Evolutionary conservation across 2,329 filamentous ascomycete genomes (phyloP).

Genomic region (Pseudohalonectria lignicola): DNA sequence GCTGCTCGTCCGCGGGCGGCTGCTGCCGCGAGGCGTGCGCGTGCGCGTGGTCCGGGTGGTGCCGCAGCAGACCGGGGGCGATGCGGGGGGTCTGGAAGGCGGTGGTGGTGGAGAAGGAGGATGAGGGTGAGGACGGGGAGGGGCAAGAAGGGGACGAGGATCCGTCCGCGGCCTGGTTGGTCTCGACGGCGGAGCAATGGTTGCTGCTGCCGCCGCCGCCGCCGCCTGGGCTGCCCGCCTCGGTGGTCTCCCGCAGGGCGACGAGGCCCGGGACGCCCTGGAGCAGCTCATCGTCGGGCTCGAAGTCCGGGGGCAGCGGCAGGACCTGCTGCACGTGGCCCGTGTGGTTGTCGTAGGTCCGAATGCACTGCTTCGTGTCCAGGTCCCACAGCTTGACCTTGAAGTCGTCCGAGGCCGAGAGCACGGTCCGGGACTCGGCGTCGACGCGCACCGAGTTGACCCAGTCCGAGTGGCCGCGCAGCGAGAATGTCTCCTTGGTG

Average conservation of each 20-base stretch:
- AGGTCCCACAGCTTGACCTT: slow-evolving; percentile 64
- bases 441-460: slow-evolving; percentile 94
- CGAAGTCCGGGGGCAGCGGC: slow-evolving; percentile 75
- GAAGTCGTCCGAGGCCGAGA: slow-evolving; percentile 90
- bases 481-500: slow-evolving; percentile 66
- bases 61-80: not conserved
- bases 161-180: not conserved
- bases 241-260: slow-evolving; percentile 30
- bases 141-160: not conserved
- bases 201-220: no score
- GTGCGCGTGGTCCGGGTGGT: slow-evolving; percentile 6
- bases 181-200: not conserved
- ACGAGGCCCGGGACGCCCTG: slow-evolving; percentile 21
- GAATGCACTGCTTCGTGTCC: slow-evolving; percentile 69
- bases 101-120: slow-evolving; percentile 16
- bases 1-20: slow-evolving; percentile 11
- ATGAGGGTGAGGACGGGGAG: slow-evolving; percentile 17
- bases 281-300: slow-evolving; percentile 60
- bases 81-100: slow-evolving; percentile 7
- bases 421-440: slow-evolving; percentile 67
- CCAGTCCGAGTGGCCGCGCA: slow-evolving; percentile 85
- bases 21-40: slow-evolving; percentile 7
- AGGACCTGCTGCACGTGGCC: slow-evolving; percentile 91
- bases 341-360: slow-evolving; percentile 75
- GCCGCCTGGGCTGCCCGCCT: no score